Evolutionary conservation across 495 filamentous ascomycete species (phyloP).

Genomic region (Hyaloscypha finlandica): DNA sequence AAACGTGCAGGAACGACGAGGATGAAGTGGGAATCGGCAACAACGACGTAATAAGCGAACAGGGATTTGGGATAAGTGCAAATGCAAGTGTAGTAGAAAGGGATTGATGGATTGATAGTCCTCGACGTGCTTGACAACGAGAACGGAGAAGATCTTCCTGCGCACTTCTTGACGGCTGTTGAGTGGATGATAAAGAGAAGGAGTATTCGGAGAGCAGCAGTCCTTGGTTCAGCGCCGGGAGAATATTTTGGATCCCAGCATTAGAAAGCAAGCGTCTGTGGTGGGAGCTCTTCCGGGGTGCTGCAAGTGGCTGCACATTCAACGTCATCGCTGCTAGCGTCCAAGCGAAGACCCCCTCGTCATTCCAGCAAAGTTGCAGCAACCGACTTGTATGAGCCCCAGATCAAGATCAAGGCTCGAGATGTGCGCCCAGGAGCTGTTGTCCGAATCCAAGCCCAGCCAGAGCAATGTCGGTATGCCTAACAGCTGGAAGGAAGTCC

Average conservation of each 20-base stretch:
- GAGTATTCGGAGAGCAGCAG: not conserved
- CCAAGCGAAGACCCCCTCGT: too few relatives aligned
- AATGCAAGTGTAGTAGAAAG: not conserved
- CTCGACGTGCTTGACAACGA: not conserved
- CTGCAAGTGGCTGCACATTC: too few relatives aligned
- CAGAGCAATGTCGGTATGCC: not conserved
- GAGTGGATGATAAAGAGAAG: not conserved
- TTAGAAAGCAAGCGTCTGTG: too few relatives aligned
- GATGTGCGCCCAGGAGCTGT: too few relatives aligned
- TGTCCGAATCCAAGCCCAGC: too few relatives aligned
- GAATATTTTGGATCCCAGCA: too few relatives aligned
- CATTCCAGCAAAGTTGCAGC: too few relatives aligned
- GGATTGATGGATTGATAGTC: not conserved
- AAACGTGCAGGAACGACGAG: constrained; percentile 14
- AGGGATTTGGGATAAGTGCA: not conserved
- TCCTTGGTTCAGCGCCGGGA: not conserved
- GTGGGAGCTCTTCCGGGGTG: too few relatives aligned
- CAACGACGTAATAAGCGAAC: constrained; percentile 15
- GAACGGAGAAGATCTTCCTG: constrained; percentile 5
- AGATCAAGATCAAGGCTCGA: too few relatives aligned
- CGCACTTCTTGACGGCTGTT: not conserved
- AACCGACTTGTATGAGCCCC: too few relatives aligned
- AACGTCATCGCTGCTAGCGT: too few relatives aligned
- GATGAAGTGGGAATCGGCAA: constrained; percentile 3
- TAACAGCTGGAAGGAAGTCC: not conserved